phyloP scores from a whole-genome alignment of 169 alveolate species.

The Cryptosporidium andersoni region DNA sequence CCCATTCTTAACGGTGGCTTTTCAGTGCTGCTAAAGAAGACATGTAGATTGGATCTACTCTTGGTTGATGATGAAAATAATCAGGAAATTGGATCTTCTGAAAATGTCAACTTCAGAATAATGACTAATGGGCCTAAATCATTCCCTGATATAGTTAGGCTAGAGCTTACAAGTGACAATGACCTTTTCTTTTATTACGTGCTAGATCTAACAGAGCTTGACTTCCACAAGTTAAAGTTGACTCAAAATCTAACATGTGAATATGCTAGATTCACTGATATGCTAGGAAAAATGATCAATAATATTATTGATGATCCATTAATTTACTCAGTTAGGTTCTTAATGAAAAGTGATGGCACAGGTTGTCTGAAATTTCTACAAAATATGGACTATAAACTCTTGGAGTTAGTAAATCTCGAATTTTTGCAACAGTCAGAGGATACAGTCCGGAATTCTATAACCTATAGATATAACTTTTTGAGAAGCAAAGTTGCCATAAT shows the following conservation, averaged over 20 bases:
- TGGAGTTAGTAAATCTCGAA: conserved; percentile 43
- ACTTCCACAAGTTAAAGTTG: conserved; percentile 28
- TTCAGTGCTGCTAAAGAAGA: conserved; percentile 18
- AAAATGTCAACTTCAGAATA: conserved; percentile 48
- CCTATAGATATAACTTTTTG: conserved; percentile 64
- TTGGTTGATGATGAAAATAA: conserved; percentile 38
- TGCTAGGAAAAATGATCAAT: conserved; percentile 53
- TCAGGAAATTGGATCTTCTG: conserved; percentile 65
- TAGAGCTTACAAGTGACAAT: conserved; percentile 64
- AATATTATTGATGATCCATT: conserved; percentile 39
- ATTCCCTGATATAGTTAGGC: conserved; percentile 30
- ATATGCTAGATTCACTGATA: conserved; percentile 25
- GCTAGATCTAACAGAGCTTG: conserved; percentile 12
- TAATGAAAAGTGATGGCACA: conserved; percentile 42
- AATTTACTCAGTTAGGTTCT: conserved; percentile 26
- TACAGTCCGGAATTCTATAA: conserved; percentile 36
- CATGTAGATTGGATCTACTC: conserved; percentile 53
- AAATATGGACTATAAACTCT: conserved; percentile 38
- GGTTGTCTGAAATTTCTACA: conserved; percentile 45
- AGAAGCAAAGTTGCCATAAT: conserved; percentile 61
- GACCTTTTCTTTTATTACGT: conserved; percentile 50
- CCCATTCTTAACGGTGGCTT: conserved; percentile 44
- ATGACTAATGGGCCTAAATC: conserved; percentile 49
- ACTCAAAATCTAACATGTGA: conserved; percentile 41
- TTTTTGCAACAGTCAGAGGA: conserved; percentile 48